Conservation (phyloP, 1,284 basidiomycete species). For the Irpex lacteus region DNA sequence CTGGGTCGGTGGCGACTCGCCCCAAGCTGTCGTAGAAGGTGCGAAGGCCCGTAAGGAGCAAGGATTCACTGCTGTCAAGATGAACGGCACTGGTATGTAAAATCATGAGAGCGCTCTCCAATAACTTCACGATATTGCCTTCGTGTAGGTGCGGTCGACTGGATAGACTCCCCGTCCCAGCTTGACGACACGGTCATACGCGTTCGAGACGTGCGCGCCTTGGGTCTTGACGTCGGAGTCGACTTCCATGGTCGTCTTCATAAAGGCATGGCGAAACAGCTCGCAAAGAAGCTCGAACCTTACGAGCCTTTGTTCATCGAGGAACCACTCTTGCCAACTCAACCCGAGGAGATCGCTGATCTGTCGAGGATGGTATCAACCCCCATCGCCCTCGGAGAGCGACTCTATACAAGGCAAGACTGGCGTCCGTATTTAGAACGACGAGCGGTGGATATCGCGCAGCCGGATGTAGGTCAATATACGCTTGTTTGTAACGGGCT, state of each 20-base stretch:
- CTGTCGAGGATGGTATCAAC: conserved; percentile 59
- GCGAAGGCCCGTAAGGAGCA: conserved; percentile 62
- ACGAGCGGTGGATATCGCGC: conserved; percentile 70
- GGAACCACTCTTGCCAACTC: conserved; percentile 69
- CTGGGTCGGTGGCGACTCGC: conserved; percentile 76
- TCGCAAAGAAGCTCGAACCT: conserved; percentile 66
- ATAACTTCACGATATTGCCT: not conserved
- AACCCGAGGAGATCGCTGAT: conserved; percentile 66
- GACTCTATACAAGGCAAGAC: conserved; percentile 67
- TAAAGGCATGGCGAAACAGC: conserved; percentile 77
- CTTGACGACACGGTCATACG: conserved; percentile 60
- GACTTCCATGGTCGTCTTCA: conserved; percentile 68
- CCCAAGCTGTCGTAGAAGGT: conserved; percentile 58
- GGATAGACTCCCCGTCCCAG: conserved; percentile 48
- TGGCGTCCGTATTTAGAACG: conserved; percentile 70
- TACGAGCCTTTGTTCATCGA: conserved; percentile 72
- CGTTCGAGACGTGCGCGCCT: conserved; percentile 58
- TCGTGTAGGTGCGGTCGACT: conserved; percentile 37
- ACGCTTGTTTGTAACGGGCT: not conserved
- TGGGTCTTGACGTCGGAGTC: conserved; percentile 66
- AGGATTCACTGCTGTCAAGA: conserved; percentile 77
- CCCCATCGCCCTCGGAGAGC: conserved; percentile 72
- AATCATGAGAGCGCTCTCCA: not conserved
- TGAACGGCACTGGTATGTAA: conserved; percentile 62
- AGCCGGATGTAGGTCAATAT: conserved; percentile 57